Evolutionary conservation across 345 rosid genomes (phyloP).

Genomic region (Sonneratia alba): DNA sequence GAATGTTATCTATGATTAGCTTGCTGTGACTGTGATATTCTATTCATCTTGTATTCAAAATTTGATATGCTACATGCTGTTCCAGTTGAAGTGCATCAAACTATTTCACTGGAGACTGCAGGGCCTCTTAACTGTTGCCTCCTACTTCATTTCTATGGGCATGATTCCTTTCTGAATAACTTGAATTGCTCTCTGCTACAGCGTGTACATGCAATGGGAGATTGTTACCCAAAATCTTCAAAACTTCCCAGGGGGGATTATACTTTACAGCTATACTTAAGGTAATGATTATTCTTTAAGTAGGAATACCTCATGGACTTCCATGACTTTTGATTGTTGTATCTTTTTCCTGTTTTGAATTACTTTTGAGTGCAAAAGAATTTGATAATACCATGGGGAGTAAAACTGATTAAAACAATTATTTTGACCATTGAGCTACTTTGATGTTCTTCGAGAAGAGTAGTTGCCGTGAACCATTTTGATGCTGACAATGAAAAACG

Average conservation of each 20-base stretch:
- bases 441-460: neutral
- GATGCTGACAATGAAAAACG: neutral
- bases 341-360: neutral
- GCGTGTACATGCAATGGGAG: slow-evolving; percentile 87
- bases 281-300: slow-evolving; percentile 31
- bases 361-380: neutral
- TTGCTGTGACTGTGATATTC: neutral
- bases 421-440: neutral
- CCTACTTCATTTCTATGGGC: neutral
- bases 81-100: neutral
- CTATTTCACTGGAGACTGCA: neutral
- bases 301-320: neutral
- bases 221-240: slow-evolving; percentile 66
- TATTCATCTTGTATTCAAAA: neutral
- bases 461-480: neutral
- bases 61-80: neutral
- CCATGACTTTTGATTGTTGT: neutral
- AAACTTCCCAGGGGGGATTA: slow-evolving; percentile 96
- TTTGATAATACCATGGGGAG: neutral
- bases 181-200: slow-evolving; percentile 14
- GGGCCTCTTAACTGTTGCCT: neutral
- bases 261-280: slow-evolving; percentile 58
- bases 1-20: neutral
- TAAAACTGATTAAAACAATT: neutral
- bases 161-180: neutral